Conservation (phyloP, 257 asterid genomes). For the Osmanthus fragrans region DNA sequence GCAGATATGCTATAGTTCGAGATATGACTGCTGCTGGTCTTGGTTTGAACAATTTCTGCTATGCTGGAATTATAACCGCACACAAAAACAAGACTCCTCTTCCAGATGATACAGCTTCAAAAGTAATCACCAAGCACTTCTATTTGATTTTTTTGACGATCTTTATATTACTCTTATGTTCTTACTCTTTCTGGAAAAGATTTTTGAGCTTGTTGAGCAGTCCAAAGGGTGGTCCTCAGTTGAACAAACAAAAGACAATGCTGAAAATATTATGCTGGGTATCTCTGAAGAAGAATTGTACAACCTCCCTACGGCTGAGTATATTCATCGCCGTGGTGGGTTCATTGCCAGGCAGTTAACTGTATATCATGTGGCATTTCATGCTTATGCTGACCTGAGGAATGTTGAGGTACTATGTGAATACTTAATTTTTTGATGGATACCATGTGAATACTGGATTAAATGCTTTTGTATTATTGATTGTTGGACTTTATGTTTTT, state of each 20-base stretch:
- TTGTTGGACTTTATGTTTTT: background rate
- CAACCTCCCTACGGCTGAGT: slow-evolving; percentile 85
- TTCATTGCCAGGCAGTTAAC: slow-evolving; percentile 61
- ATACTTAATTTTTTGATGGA: background rate
- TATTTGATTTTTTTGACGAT: slow-evolving; percentile 10
- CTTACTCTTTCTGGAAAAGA: slow-evolving; percentile 52
- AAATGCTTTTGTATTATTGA: slow-evolving; percentile 12
- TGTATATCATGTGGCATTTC: slow-evolving; percentile 87
- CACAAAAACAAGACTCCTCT: slow-evolving; percentile 65
- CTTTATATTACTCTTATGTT: slow-evolving; percentile 17
- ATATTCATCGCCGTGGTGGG: slow-evolving; percentile 74
- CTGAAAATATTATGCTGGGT: slow-evolving; percentile 82
- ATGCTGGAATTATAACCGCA: slow-evolving; percentile 86
- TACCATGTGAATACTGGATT: background rate
- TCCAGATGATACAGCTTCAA: slow-evolving; percentile 60
- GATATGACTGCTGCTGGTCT: slow-evolving; percentile 99
- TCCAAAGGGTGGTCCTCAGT: slow-evolving; percentile 98
- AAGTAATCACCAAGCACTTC: slow-evolving; percentile 44
- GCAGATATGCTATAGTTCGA: slow-evolving; percentile 82
- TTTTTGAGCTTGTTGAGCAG: slow-evolving; percentile 93
- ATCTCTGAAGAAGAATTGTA: slow-evolving; percentile 86
- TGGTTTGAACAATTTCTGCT: slow-evolving; percentile 88
- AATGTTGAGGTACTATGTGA: slow-evolving; percentile 61
- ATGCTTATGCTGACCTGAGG: slow-evolving; percentile 73
- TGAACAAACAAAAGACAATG: slow-evolving; percentile 65